A percentile compares a stretch with the other conserved stretches of the same genome.
Evolutionary conservation across 2,329 filamentous ascomycete species (phyloP).

Genomic region (Colletotrichum liaoningense): DNA sequence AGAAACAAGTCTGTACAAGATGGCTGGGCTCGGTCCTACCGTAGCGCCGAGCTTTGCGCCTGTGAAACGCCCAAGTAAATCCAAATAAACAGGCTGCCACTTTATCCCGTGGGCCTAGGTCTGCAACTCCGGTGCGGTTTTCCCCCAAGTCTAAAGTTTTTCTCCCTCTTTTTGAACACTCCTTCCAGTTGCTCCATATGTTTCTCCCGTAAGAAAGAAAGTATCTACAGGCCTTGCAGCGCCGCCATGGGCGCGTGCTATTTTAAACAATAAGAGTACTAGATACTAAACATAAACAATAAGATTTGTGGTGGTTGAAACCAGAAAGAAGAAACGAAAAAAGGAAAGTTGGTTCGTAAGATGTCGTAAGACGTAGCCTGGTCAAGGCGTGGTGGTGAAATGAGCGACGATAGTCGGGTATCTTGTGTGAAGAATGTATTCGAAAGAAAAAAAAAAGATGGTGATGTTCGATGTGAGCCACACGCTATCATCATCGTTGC

Average conservation of each 20-base stretch:
- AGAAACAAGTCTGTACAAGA: conserved; percentile 29
- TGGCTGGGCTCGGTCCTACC: conserved; percentile 16
- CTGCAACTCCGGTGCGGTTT: conserved; percentile 29
- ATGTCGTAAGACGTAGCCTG: conserved; percentile 33
- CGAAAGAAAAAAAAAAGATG: conserved; percentile 18
- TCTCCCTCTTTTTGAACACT: conserved; percentile 21
- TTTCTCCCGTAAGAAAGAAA: neutral
- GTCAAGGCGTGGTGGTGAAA: conserved; percentile 24
- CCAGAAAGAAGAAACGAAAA: conserved; percentile 6
- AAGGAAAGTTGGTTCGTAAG: conserved; percentile 10
- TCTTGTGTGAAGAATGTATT: conserved; percentile 36
- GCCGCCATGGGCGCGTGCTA: conserved; percentile 2
- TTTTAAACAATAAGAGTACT: conserved; percentile 24
- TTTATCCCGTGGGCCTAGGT: conserved; percentile 21
- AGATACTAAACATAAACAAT: conserved; percentile 31
- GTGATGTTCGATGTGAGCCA: conserved; percentile 25
- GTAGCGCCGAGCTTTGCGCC: conserved; percentile 12
- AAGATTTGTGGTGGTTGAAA: conserved; percentile 5
- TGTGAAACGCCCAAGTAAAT: conserved; percentile 27
- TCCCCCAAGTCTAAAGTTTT: conserved; percentile 31
- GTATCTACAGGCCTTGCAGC: conserved; percentile 30
- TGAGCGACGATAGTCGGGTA: conserved; percentile 41
- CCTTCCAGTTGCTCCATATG: conserved; percentile 24
- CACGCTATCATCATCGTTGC: conserved; percentile 22
- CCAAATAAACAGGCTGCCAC: conserved; percentile 27